These are phyloP conservation scores for Ballota nigra DNA, from an alignment of 257 asterid species.

Conservation along the genomic window DNA sequence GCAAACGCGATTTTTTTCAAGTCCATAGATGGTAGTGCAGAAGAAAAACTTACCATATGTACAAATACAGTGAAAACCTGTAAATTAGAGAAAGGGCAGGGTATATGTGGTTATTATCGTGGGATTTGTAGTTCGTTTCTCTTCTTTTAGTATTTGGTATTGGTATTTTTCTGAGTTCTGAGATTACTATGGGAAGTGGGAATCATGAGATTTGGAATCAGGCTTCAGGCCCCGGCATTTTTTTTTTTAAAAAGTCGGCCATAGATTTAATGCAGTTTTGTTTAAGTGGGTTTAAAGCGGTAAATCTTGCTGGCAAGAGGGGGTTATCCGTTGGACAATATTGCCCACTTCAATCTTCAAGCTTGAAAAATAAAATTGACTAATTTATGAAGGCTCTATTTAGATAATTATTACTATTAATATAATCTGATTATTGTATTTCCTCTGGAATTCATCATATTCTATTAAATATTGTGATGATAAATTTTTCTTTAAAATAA, in stretches of 20 bases:
- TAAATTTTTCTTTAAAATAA: no score
- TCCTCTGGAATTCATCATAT: no score
- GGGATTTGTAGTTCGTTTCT: background rate
- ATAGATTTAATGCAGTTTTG: constrained; percentile 1
- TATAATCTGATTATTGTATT: no score
- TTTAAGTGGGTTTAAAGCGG: constrained; percentile 2
- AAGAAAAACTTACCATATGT: constrained; percentile 35
- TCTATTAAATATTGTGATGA: no score
- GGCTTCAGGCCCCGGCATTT: no score
- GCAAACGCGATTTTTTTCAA: constrained; percentile 49
- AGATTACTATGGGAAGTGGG: constrained; percentile 35
- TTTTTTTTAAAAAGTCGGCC: no score
- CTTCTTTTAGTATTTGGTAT: background rate
- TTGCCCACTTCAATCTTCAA: constrained; percentile 24
- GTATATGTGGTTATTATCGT: background rate
- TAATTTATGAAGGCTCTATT: no score
- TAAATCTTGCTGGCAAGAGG: background rate
- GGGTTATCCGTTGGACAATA: constrained; percentile 10
- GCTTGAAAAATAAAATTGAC: no score
- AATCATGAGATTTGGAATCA: constrained; percentile 12
- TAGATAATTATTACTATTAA: no score
- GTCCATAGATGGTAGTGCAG: constrained; percentile 41
- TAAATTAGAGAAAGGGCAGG: background rate
- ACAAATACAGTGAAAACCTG: background rate
- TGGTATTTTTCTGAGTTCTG: constrained; percentile 12